phyloP scores from a whole-genome alignment of 148 eudicot species.

The Beta vulgaris region DNA sequence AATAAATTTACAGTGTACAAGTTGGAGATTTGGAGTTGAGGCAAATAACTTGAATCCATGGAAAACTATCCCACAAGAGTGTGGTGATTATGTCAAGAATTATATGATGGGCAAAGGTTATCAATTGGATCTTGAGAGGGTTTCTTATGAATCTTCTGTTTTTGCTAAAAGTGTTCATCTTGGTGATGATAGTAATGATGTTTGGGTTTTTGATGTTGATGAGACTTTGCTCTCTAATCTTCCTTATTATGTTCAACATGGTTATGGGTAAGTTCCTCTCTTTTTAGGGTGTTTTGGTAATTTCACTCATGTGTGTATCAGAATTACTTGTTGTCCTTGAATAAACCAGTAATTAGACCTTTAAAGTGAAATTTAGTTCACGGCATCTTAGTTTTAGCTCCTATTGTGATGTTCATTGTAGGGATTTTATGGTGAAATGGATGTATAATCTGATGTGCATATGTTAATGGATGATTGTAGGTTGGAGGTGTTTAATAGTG shows the following conservation, averaged over 20 bases:
- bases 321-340: too few relatives aligned
- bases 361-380: too few relatives aligned
- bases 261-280: constrained; percentile 60
- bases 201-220: constrained; percentile 91
- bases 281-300: background rate
- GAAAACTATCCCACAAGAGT: constrained; percentile 75
- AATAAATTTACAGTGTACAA: constrained; percentile 46
- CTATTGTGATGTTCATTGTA: too few relatives aligned
- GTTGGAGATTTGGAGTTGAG: constrained; percentile 87
- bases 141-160: constrained; percentile 50
- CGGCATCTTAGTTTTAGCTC: too few relatives aligned
- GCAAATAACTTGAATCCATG: constrained; percentile 75
- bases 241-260: constrained; percentile 79
- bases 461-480: constrained; percentile 45
- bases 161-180: constrained; percentile 48
- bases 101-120: constrained; percentile 58
- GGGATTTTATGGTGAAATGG: constrained; percentile 5
- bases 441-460: constrained; percentile 25
- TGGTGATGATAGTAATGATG: constrained; percentile 59
- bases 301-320: too few relatives aligned
- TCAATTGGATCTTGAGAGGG: constrained; percentile 58
- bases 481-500: constrained; percentile 59
- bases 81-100: constrained; percentile 64
- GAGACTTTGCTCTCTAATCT: constrained; percentile 92
- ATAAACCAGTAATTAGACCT: too few relatives aligned